These are phyloP conservation scores for Tarenaya hassleriana DNA, from an alignment of 345 rosid genomes.

Conservation along the genomic window DNA sequence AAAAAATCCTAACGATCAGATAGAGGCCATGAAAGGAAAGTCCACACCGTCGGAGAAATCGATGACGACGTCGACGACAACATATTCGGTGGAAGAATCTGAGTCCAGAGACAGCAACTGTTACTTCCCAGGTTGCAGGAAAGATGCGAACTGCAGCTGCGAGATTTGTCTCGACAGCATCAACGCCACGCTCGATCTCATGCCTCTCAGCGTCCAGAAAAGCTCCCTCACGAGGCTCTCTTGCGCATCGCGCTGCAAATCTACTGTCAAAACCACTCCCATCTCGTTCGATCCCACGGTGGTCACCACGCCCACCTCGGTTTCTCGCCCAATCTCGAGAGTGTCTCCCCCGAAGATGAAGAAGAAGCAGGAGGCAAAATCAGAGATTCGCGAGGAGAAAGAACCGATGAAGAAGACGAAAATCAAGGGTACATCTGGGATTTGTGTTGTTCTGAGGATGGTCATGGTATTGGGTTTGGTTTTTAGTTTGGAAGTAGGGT, in stretches of 20 bases:
- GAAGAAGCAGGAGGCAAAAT: background rate
- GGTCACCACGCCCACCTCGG: conserved; percentile 55
- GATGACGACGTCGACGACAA: conserved; percentile 29
- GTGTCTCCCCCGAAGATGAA: conserved; percentile 35
- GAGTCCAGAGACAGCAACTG: conserved; percentile 47
- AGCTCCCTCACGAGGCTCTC: conserved; percentile 64
- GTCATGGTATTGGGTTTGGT: conserved; percentile 31
- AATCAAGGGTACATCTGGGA: conserved; percentile 1
- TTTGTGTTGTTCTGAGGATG: conserved; percentile 21
- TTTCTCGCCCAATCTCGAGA: conserved; percentile 21
- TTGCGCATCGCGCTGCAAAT: conserved; percentile 25
- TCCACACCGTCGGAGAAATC: conserved; percentile 36
- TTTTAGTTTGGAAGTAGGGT: conserved; percentile 49
- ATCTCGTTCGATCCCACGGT: conserved; percentile 41
- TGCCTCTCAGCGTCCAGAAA: conserved; percentile 62
- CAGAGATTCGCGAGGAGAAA: background rate
- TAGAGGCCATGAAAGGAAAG: conserved; percentile 14
- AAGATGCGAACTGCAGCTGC: conserved; percentile 82
- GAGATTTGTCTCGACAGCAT: conserved; percentile 77
- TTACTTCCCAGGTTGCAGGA: conserved; percentile 82
- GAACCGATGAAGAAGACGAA: conserved; percentile 24
- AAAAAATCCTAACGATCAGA: conserved; percentile 9
- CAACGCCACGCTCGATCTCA: conserved; percentile 84
- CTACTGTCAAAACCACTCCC: conserved; percentile 45
- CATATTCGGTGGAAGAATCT: conserved; percentile 20